These are phyloP conservation scores for Spizellomyces sp. DNA, from an alignment of 192 early-diverging fungal species.

Conservation along the genomic window DNA sequence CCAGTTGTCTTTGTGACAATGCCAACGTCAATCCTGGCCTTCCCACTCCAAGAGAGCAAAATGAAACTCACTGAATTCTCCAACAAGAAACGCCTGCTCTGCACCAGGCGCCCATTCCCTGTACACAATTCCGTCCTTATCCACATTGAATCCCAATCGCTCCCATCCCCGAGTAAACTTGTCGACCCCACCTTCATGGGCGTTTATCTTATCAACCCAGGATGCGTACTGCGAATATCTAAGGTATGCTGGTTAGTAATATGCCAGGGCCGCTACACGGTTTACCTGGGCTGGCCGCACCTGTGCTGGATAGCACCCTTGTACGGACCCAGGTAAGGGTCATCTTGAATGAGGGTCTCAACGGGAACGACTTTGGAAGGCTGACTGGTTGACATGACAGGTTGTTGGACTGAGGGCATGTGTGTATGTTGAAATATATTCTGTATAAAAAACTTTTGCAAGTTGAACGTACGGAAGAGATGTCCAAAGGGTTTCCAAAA, in stretches of 20 bases:
- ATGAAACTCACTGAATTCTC: slow-evolving; percentile 84
- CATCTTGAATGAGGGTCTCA: slow-evolving; percentile 58
- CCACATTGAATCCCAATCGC: slow-evolving; percentile 77
- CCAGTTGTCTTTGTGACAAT: slow-evolving; percentile 75
- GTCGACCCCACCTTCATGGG: slow-evolving; percentile 78
- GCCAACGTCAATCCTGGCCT: background rate
- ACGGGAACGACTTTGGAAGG: too few relatives aligned
- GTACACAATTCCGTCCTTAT: slow-evolving; percentile 70
- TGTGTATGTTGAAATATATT: too few relatives aligned
- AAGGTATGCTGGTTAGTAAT: too few relatives aligned
- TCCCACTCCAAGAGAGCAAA: background rate
- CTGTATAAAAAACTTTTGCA: too few relatives aligned
- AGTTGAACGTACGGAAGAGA: too few relatives aligned
- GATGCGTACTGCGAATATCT: slow-evolving; percentile 7
- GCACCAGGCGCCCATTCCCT: slow-evolving; percentile 97
- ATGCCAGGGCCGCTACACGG: background rate
- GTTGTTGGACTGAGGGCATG: too few relatives aligned
- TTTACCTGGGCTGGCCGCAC: slow-evolving; percentile 32
- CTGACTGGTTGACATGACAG: too few relatives aligned
- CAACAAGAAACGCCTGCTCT: slow-evolving; percentile 74
- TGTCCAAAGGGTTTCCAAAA: too few relatives aligned
- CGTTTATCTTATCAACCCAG: slow-evolving; percentile 73
- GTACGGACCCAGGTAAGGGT: slow-evolving; percentile 82
- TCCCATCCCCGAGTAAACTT: slow-evolving; percentile 83
- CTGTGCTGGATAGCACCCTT: slow-evolving; percentile 59